Evolutionary conservation across 257 asterid genomes (phyloP).

Genomic region (Haberlea rhodopensis): DNA sequence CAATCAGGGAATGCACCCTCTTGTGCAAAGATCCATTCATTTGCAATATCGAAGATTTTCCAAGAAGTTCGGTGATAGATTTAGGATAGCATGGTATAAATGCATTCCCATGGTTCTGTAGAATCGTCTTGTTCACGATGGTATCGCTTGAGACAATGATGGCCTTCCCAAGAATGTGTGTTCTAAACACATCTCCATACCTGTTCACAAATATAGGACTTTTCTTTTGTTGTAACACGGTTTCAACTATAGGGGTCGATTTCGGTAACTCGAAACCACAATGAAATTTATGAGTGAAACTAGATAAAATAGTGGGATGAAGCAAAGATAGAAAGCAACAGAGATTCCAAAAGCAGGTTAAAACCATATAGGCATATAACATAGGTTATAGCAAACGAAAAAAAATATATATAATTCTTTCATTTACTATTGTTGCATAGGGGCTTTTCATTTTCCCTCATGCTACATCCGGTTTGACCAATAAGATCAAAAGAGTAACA

Average conservation of each 20-base stretch:
- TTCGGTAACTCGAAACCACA: no score
- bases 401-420: no score
- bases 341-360: background rate
- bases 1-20: conserved; percentile 64
- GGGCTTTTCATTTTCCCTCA: background rate
- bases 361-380: background rate
- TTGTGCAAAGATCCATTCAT: conserved; percentile 72
- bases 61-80: conserved; percentile 79
- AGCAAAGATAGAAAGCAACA: no score
- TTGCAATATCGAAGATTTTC: conserved; percentile 75
- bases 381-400: no score
- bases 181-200: conserved; percentile 85
- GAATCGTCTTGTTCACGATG: conserved; percentile 60
- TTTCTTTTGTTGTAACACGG: background rate
- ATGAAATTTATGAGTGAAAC: no score
- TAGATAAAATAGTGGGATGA: no score
- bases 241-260: no score
- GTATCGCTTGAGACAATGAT: conserved; percentile 90
- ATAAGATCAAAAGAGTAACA: no score
- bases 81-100: conserved; percentile 82
- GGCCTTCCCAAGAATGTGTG: conserved; percentile 76
- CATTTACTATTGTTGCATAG: no score
- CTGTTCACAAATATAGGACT: conserved; percentile 31
- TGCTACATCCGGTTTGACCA: background rate
- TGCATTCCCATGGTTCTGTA: conserved; percentile 63